Evolutionary conservation across 75 land plant genomes (phyloP), one percentile per base, ranked within the genome.

Genomic region (Larix kaempferi): DNA sequence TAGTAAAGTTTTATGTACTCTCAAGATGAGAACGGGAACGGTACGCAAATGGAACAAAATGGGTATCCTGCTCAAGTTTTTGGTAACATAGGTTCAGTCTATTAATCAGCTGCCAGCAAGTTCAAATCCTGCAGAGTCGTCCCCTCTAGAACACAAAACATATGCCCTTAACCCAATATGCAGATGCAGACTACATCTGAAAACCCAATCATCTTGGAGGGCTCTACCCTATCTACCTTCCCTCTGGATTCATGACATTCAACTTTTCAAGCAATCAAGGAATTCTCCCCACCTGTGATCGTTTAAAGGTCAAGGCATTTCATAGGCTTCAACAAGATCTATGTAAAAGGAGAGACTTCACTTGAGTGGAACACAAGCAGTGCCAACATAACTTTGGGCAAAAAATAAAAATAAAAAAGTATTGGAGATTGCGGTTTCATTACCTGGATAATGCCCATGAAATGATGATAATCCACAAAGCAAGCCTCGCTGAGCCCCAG

Each of bases 221-320:
- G 52, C 22, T 37, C 39, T 15, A 67, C 39, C 72, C 17, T 19
- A 39, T 22, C 72, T 37, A 39, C 39, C 23, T 37, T 33, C 52
- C 52, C 41, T 27, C 33, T 33, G 49, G n/a, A 67, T 27, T 23
- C 67, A 64, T 15, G 17, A 13, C 19, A 29, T 15, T 27, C 37
- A 19, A 37, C 22, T 2, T 6, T 67, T 39, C 37, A 37, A n/a
- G 39, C 44, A 67, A 39, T 67, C 7, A 67, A 67, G 72, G 29
- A 29, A 67, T 67, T 67, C 22, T 67, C 37, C 72, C 72, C 52
- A 67, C 7, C 22, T 67, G n/a, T 67, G 72, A 67, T 67, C 23
- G 37, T 21, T 5, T 6, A 5, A 6, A 21, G 39, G 44, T 19
- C 11, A 37, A 67, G 19, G 52, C 52, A 39, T 44, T 64, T 15